Base-by-base conservation (phyloP, 495 filamentous ascomycete genomes). In the Penicillium lagena region DNA sequence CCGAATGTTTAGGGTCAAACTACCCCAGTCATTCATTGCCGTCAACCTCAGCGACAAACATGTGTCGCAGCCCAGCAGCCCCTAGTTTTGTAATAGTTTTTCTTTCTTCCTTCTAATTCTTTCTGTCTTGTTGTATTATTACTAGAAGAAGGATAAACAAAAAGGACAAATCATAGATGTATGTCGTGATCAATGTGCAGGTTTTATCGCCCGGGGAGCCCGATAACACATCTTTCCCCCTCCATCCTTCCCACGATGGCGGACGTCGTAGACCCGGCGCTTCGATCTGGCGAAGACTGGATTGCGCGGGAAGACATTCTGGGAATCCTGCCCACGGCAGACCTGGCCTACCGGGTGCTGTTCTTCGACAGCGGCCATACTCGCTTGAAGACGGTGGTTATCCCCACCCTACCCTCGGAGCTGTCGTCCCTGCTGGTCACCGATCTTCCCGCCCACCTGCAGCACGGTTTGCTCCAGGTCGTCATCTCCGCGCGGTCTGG, bases 11-110 rank as follows among this genome's bases (percentile, higher is more conserved):
- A 90, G 89, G 49, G 94, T 98, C 33, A 95, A 96, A 72, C 68
- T 98, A 17, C 93, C 93, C 22, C 93, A 94, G 68, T 85, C 82
- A 9, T 98, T 98, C 64, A 79, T 93, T 28, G 91, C 57, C 0
- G 59, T 63, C 7, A 60, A 63, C 35, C 35, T 63, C 11, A 60
- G 57, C 41, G 56, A 63, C 37, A 63, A 63, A 34, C 57, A 60
- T 35, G 39, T 42, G n/a, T 41, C 45, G 17, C 42, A 37, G 9
- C 30, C 41, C 3, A 37, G n/a, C 34, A 39, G 11, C 34, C 37
- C 12, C 44, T 4, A 37, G 30, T 13, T 37, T 27, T 7, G 29
- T 40, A 13, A 40, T 22, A 29, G 12, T 37, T 9, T 13, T 22
- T 31, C 40, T 47, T 9, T 40, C 49, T 7, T 30, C 9, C 6